phyloP scores from a whole-genome alignment of 73 alveolate species.

The Strombidium stylifer region DNA sequence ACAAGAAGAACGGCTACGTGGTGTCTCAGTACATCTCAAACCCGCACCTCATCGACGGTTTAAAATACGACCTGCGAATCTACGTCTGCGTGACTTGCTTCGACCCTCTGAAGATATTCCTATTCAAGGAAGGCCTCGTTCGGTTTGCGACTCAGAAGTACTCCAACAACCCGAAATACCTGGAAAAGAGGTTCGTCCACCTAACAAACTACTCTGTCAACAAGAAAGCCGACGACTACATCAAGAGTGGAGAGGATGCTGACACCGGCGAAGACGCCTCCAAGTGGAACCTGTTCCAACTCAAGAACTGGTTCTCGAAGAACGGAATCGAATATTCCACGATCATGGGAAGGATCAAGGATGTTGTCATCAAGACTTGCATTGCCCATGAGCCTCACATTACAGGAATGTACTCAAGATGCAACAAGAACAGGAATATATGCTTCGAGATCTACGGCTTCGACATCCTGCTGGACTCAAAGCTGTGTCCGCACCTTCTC shows the following conservation, averaged over 20 bases:
- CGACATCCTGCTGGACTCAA: conserved; percentile 74
- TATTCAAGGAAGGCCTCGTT: conserved; percentile 70
- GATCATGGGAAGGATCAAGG: conserved; percentile 56
- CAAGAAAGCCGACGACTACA: conserved; percentile 53
- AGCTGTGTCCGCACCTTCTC: conserved; percentile 73
- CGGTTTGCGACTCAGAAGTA: conserved; percentile 86
- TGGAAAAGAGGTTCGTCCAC: conserved; percentile 53
- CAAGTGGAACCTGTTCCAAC: conserved; percentile 50
- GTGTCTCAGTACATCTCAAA: conserved; percentile 69
- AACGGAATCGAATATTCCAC: conserved; percentile 32
- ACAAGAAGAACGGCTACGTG: conserved; percentile 64
- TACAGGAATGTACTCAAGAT: conserved; percentile 20
- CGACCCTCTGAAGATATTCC: conserved; percentile 71
- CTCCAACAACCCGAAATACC: conserved; percentile 25
- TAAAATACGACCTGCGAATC: conserved; percentile 74
- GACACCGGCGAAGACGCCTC: conserved; percentile 59
- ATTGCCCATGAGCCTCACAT: conserved; percentile 67
- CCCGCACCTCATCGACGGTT: conserved; percentile 73
- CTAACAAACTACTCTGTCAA: conserved; percentile 52
- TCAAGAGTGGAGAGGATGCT: conserved; percentile 34
- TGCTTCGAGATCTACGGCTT: conserved; percentile 81
- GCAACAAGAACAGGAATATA: conserved; percentile 56
- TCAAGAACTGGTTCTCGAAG: conserved; percentile 36
- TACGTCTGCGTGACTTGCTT: conserved; percentile 72
- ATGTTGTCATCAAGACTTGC: conserved; percentile 73